Base-by-base conservation (phyloP, 2,329 filamentous ascomycete genomes). In the Epichloe elymi region DNA sequence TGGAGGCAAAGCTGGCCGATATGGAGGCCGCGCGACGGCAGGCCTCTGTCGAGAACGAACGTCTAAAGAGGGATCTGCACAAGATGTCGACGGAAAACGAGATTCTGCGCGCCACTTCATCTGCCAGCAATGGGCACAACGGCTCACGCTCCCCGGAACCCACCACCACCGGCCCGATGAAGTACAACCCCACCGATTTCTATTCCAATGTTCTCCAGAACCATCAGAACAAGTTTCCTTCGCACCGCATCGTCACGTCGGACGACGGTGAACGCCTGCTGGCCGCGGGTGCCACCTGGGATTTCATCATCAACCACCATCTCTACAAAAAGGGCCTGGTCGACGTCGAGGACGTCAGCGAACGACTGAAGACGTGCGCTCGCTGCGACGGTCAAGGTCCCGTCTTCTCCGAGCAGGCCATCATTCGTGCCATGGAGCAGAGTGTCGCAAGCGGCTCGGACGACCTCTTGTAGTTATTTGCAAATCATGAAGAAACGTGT, bases 1-100 rank as follows among this genome's bases (percentile, higher is more conserved):
- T 97, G 23, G 90, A 97, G 68, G 79, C 82, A 52, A 93, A 95
- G 65, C 81, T 97, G 30, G 83, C 80, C 47, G 76, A 74, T 46
- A 80, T 96, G 35, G 85, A 95, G 63, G 80, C 82, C 53, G 81
- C 83, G 47, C 85, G 87, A 48, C 78, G 82, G 51, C 76, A 79
- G 36, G 78, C 93, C 0, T 78, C 83, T 40, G 80, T 83, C 43
- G 90, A 96, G 65, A 96, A 96, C 63, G 87, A 95, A 66, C 82
- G 85, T 36, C 73, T 97, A 30, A 91, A 88, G 68, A 80, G 85
- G 19, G 85, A 94, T 61, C 74, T 96, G 30, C 86, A 93, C 57
- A 86, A 86, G 62, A 81, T 87, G 49, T 83, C 82, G 54, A 95
- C 88, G 8, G 90, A 97, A 65, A 96, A 96, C 65, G 87, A 96